Evolutionary conservation across 805 yeast species (phyloP), one percentile per base, ranked within the genome.

Genomic region (Teunomyces gatunensis): DNA sequence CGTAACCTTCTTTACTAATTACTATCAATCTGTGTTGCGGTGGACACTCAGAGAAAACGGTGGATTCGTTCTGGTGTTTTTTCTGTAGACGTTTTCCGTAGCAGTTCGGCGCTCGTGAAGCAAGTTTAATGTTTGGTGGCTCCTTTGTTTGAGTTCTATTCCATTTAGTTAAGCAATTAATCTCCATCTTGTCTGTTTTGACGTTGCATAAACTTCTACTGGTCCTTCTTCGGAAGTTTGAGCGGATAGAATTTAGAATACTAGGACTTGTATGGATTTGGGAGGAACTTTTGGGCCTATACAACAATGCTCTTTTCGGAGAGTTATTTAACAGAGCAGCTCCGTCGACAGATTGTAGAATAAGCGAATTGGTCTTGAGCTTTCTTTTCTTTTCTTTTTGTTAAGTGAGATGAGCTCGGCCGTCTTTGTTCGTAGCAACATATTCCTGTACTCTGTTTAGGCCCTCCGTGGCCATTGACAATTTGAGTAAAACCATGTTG

Each of bases 401-500:
- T 18, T 18, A 18, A 25, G 27, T 7, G 69, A 68, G 65, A 60
- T 65, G 67, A 83, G 88, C 83, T 84, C 87, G 85, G 75, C 77
- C 85, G 73, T 69, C 73, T 25, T 79, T 71, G 68, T 68, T 68
- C 79, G 84, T 73, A 76, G 96, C 97, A 82, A 92, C 96, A 92
- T 92, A 92, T 92, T 92, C 98, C 98, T 92, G 87, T 79, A 89
- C 97, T 83, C 92, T 91, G 85, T 95, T 96, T 78, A 87, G 81
- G 87, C 85, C 83, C 87, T 77, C 63, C 0, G 80, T 73, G 94
- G 83, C 95, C 83, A 62, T 78, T 92, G 82, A 84, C 85, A 96
- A 94, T 83, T 89, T 88, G 97, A 92, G 98, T 90, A 88, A 88
- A 91, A 91, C 98, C 98, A 91, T 92, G 96, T 89, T 84, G 97